Conservation (phyloP, 495 filamentous ascomycete species). For the Durotheca rogersii region DNA sequence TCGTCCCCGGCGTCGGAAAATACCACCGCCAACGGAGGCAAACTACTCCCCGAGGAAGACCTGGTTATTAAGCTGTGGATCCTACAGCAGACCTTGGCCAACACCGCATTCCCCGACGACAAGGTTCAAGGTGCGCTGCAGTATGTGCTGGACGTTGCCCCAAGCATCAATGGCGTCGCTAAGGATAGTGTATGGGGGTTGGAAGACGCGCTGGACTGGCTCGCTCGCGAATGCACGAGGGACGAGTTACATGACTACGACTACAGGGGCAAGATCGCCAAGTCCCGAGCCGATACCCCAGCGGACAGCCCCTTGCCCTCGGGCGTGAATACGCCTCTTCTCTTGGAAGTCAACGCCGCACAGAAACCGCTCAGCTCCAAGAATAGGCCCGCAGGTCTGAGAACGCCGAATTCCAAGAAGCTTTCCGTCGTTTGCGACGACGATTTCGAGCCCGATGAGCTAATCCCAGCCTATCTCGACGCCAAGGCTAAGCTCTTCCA, state of each 20-base stretch:
- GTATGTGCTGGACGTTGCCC: slow-evolving; percentile 61
- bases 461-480: slow-evolving; percentile 73
- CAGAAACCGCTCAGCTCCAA: slow-evolving; percentile 11
- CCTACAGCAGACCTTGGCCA: slow-evolving; percentile 65
- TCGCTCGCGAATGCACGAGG: slow-evolving; percentile 67
- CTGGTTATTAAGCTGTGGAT: slow-evolving; percentile 77
- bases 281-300: slow-evolving; percentile 47
- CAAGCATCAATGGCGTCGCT: slow-evolving; percentile 47
- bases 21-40: slow-evolving; percentile 38
- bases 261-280: slow-evolving; percentile 37
- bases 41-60: slow-evolving; percentile 65
- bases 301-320: slow-evolving; percentile 48
- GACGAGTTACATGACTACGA: slow-evolving; percentile 74
- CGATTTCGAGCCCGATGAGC: slow-evolving; percentile 68
- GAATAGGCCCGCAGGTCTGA: slow-evolving; percentile 12
- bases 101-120: slow-evolving; percentile 64
- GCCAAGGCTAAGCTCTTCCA: slow-evolving; percentile 69
- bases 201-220: slow-evolving; percentile 83
- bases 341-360: slow-evolving; percentile 36
- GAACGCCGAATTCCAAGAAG: slow-evolving; percentile 36
- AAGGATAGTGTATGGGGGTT: slow-evolving; percentile 80
- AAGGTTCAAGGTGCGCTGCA: slow-evolving; percentile 64
- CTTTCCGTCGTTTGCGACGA: slow-evolving; percentile 49
- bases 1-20: slow-evolving; percentile 43
- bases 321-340: slow-evolving; percentile 49